These are phyloP conservation scores for Salix suchowensis DNA, from an alignment of 345 rosid genomes.

Conservation along the genomic window DNA sequence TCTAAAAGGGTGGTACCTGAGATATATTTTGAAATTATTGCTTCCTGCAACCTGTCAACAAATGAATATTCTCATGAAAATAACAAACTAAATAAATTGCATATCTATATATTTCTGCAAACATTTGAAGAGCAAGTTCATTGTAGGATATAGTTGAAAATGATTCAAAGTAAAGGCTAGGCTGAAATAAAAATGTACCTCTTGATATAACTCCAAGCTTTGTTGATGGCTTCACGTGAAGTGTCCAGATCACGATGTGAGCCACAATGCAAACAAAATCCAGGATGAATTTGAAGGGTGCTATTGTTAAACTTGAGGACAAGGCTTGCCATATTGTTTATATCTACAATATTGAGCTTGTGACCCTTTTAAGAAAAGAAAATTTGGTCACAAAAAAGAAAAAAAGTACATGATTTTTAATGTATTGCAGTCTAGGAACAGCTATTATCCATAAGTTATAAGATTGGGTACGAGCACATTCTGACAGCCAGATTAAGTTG, in stretches of 20 bases:
- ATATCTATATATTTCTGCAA: not conserved
- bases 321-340: slow-evolving; percentile 29
- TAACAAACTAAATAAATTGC: not conserved
- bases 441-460: not conserved
- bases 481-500: not conserved
- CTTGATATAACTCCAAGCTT: slow-evolving; percentile 49
- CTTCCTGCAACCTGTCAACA: slow-evolving; percentile 51
- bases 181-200: slow-evolving; percentile 32
- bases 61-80: not conserved
- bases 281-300: slow-evolving; percentile 34
- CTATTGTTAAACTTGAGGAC: slow-evolving; percentile 21
- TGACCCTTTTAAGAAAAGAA: slow-evolving; percentile 27
- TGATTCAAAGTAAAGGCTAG: not conserved
- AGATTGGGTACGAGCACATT: not conserved
- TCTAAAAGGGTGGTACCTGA: slow-evolving; percentile 33
- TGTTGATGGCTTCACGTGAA: slow-evolving; percentile 34
- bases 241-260: slow-evolving; percentile 39
- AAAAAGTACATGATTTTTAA: not conserved
- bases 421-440: not conserved
- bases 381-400: not conserved
- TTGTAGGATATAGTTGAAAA: not conserved
- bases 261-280: slow-evolving; percentile 61
- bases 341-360: slow-evolving; percentile 21
- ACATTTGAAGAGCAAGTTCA: not conserved
- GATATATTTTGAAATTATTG: slow-evolving; percentile 31